Evolutionary conservation across 805 yeast species (phyloP).

Genomic region (Candida schatavii): DNA sequence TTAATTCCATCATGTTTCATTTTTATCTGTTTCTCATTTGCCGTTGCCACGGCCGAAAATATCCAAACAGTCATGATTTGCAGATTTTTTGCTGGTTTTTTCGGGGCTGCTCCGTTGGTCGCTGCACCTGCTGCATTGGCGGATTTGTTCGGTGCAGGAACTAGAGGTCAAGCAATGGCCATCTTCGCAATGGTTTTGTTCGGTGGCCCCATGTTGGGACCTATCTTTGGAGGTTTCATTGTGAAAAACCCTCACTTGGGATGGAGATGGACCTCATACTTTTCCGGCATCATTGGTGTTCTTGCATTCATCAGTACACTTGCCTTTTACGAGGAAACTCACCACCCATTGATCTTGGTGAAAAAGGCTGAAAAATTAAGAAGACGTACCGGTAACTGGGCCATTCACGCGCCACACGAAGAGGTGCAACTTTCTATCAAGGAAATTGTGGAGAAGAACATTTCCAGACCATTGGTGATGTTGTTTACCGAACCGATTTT

Average conservation of each 20-base stretch:
- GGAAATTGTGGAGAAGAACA: conserved; percentile 34
- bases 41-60: conserved; percentile 69
- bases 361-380: conserved; percentile 33
- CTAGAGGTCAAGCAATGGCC: conserved; percentile 75
- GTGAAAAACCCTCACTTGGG: conserved; percentile 37
- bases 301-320: conserved; percentile 30
- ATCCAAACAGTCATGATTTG: conserved; percentile 70
- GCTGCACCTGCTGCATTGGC: conserved; percentile 84
- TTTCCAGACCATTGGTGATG: conserved; percentile 37
- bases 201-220: conserved; percentile 79
- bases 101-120: conserved; percentile 80
- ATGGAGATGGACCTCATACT: conserved; percentile 61
- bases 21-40: conserved; percentile 45
- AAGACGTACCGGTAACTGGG: conserved; percentile 42
- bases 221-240: conserved; percentile 51
- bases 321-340: conserved; percentile 35
- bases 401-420: conserved; percentile 37
- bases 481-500: conserved; percentile 41
- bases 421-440: conserved; percentile 26
- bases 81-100: conserved; percentile 71
- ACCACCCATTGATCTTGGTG: conserved; percentile 36
- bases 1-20: conserved; percentile 44
- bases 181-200: conserved; percentile 72
- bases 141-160: conserved; percentile 64
- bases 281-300: conserved; percentile 41